Conservation (phyloP, 345 rosid genomes). For the Pseudoturritis turrita region DNA sequence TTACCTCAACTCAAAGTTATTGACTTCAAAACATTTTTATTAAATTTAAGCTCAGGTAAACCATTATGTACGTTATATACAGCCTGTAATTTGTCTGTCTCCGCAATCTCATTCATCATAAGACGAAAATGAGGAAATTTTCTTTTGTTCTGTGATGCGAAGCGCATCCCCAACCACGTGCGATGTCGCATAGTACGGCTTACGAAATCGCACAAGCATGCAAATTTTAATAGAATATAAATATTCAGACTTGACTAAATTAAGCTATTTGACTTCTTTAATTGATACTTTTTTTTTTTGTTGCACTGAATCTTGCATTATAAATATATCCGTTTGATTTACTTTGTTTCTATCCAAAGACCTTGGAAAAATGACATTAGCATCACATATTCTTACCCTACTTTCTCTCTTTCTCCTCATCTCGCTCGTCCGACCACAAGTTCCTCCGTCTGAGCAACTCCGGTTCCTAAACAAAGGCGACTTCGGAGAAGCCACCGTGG, state of each 20-base stretch:
- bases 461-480: slow-evolving; percentile 37
- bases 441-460: slow-evolving; percentile 16
- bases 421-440: neutral
- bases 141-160: too few relatives aligned
- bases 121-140: too few relatives aligned
- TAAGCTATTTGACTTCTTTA: neutral
- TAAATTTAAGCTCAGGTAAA: neutral
- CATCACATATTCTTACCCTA: neutral
- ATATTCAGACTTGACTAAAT: neutral
- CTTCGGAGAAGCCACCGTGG: slow-evolving; percentile 25
- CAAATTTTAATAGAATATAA: neutral
- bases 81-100: too few relatives aligned
- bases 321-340: neutral
- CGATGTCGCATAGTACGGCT: neutral
- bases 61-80: neutral
- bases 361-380: neutral
- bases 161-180: neutral
- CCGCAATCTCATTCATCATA: too few relatives aligned
- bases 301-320: neutral
- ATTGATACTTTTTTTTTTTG: too few relatives aligned
- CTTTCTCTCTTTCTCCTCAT: neutral
- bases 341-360: neutral
- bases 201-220: neutral
- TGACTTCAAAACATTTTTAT: neutral
- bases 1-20: neutral